These are phyloP conservation scores for Aspergillus bombycis DNA, from an alignment of 2,329 filamentous ascomycete species.

Conservation along the genomic window DNA sequence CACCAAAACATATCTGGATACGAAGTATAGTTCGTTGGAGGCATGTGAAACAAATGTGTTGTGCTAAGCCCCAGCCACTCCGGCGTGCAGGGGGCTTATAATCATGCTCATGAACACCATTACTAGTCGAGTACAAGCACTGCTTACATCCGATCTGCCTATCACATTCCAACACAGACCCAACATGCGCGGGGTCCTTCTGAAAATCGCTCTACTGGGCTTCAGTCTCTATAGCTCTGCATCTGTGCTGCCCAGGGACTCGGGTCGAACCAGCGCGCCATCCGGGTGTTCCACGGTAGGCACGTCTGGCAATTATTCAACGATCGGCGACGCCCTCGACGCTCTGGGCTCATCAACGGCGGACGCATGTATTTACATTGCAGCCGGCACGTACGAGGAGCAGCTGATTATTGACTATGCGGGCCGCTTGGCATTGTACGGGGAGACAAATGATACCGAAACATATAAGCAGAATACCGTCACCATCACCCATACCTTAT, in stretches of 20 bases:
- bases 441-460: conserved; percentile 32
- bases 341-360: conserved; percentile 27
- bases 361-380: conserved; percentile 38
- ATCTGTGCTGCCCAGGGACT: not conserved
- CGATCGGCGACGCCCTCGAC: conserved; percentile 29
- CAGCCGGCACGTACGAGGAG: conserved; percentile 36
- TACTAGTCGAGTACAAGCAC: not conserved
- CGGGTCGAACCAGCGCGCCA: conserved; percentile 24
- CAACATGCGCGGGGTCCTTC: not conserved
- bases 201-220: not conserved
- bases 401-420: conserved; percentile 34
- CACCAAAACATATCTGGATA: not conserved
- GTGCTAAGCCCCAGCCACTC: no score
- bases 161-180: not conserved
- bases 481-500: conserved; percentile 36
- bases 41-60: not conserved
- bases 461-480: conserved; percentile 37
- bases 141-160: not conserved
- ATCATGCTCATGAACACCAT: not conserved
- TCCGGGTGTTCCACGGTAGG: conserved; percentile 32
- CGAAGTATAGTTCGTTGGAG: accelerated
- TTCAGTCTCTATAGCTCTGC: not conserved
- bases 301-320: conserved; percentile 24
- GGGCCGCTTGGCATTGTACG: conserved; percentile 36
- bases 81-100: not conserved